Conservation (phyloP, 164 flowering plant species). For the Taxillus chinensis region DNA sequence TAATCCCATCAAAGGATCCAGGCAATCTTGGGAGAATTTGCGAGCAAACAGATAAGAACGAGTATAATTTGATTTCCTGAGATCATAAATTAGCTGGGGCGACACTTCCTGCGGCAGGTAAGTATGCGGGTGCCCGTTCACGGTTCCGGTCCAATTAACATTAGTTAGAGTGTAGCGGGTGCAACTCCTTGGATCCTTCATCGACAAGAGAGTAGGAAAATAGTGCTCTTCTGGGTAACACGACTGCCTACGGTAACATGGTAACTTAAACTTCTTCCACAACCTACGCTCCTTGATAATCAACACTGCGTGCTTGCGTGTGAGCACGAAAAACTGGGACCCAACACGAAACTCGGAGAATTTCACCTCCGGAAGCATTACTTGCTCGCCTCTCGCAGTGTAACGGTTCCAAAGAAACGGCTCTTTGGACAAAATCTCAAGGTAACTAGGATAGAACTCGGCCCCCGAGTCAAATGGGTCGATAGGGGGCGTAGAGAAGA, state of each 20-base stretch:
- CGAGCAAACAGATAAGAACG: not conserved
- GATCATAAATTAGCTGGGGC: not conserved
- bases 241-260: not conserved
- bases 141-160: not conserved
- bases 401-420: not conserved
- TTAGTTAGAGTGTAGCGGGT: not conserved
- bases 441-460: not conserved
- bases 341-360: not conserved
- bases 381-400: not conserved
- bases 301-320: not conserved
- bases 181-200: not conserved
- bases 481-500: not conserved
- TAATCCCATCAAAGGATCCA: not conserved
- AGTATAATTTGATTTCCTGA: not conserved
- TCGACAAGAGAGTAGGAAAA: not conserved
- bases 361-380: not conserved
- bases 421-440: not conserved
- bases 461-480: not conserved
- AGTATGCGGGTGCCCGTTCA: not conserved
- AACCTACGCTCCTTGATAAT: not conserved
- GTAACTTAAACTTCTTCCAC: not conserved
- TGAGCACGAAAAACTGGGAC: not conserved
- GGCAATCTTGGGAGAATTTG: not conserved
- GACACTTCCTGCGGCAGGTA: not conserved
- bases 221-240: slow-evolving; percentile 1